phyloP scores from a whole-genome alignment of 176 grass and related monocot genomes.

The Thinopyrum elongatum region DNA sequence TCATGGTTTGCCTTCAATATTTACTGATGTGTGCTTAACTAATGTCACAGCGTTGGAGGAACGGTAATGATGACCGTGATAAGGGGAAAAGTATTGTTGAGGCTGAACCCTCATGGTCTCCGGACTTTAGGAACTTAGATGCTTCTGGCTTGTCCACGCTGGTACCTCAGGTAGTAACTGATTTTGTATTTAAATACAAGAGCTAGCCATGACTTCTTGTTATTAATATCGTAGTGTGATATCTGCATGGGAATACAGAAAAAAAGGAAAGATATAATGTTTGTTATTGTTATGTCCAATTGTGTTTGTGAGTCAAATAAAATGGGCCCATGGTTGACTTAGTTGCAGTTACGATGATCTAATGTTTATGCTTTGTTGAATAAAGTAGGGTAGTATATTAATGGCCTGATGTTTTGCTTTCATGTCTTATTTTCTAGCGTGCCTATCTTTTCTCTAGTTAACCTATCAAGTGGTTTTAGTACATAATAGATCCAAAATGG shows the following conservation, averaged over 20 bases:
- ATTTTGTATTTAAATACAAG: neutral
- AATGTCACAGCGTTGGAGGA: neutral
- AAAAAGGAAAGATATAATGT: neutral
- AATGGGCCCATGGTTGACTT: neutral
- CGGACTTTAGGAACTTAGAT: neutral
- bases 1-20: neutral
- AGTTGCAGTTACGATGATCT: neutral
- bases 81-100: slow-evolving; percentile 29
- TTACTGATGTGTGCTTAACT: neutral
- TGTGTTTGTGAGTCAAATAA: neutral
- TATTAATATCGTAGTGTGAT: slow-evolving; percentile 8
- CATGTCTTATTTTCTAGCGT: neutral
- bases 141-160: neutral
- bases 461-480: neutral
- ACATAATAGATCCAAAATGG: neutral
- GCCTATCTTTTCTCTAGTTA: neutral
- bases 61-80: slow-evolving; percentile 29
- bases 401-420: neutral
- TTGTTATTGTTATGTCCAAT: neutral
- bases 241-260: no score
- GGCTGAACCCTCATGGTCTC: neutral
- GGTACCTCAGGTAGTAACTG: neutral
- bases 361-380: neutral
- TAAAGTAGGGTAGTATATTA: neutral
- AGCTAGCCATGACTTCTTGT: neutral